Evolutionary conservation across 1,284 basidiomycete genomes (phyloP).

Genomic region (Cutaneotrichosporon sp.): DNA sequence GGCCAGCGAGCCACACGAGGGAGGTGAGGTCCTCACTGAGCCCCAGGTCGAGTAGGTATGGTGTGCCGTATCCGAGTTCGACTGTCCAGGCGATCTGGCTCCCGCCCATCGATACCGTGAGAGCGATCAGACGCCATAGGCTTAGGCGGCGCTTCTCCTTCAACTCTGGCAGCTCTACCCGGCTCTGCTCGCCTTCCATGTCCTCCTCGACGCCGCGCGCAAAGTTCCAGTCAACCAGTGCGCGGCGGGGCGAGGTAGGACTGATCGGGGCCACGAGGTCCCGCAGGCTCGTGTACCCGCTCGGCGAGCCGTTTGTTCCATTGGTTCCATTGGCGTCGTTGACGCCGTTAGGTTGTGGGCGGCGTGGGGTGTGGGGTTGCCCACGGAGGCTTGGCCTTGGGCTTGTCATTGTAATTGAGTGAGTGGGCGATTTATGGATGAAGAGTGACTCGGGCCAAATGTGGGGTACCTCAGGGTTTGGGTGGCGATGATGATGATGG

Average conservation of each 20-base stretch:
- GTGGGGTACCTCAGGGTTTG: conserved; percentile 3
- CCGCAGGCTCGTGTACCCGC: conserved; percentile 6
- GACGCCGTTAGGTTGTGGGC: not conserved
- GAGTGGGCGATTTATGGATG: not conserved
- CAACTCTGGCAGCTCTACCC: not conserved
- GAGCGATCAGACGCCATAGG: conserved; percentile 50
- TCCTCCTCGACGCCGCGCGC: conserved; percentile 9
- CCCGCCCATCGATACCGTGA: conserved; percentile 63
- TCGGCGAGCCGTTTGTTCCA: not conserved
- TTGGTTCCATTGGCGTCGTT: not conserved
- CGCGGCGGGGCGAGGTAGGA: not conserved
- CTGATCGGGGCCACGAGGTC: conserved; percentile 1
- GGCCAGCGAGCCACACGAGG: conserved; percentile 92
- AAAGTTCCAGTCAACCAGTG: conserved; percentile 7
- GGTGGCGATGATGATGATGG: conserved; percentile 1
- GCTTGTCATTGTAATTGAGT: not conserved
- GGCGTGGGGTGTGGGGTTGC: not conserved
- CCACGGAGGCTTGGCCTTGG: not conserved
- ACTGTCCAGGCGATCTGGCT: conserved; percentile 60
- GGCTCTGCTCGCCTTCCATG: not conserved
- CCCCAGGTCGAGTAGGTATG: conserved; percentile 84
- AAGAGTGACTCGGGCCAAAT: not conserved
- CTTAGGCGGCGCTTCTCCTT: conserved; percentile 20
- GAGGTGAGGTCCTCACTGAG: conserved; percentile 87
- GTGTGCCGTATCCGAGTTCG: conserved; percentile 78